Evolutionary conservation across 2,329 filamentous ascomycete species (phyloP).

Genomic region (Colletotrichum sp.): DNA sequence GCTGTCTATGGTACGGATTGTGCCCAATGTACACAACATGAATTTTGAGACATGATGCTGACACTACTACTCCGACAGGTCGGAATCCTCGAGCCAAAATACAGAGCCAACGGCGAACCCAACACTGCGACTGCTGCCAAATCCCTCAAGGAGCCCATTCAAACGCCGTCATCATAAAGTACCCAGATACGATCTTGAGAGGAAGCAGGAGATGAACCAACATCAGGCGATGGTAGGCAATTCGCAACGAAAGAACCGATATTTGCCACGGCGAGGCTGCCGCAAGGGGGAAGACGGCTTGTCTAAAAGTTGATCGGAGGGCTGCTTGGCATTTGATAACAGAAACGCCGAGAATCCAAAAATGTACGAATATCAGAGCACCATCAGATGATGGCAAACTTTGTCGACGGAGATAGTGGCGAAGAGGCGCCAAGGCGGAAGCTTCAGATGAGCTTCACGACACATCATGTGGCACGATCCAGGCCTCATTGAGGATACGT

Average conservation of each 20-base stretch:
- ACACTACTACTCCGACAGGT: conserved; percentile 30
- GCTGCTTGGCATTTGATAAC: neutral
- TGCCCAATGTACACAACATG: neutral
- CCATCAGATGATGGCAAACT: neutral
- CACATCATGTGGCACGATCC: neutral
- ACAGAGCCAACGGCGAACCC: conserved; percentile 20
- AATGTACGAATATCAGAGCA: neutral
- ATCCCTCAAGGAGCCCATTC: neutral
- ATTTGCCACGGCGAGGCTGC: neutral
- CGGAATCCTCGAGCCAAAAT: conserved; percentile 44
- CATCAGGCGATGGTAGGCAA: neutral
- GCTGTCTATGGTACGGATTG: conserved; percentile 71
- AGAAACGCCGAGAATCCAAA: neutral
- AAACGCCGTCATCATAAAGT: neutral
- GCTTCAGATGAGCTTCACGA: neutral
- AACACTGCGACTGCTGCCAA: conserved; percentile 17
- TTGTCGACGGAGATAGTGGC: neutral
- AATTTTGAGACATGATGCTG: neutral
- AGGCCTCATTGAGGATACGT: neutral
- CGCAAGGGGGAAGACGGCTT: neutral
- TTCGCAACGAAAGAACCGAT: neutral
- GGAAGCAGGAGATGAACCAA: neutral
- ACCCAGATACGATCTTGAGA: neutral
- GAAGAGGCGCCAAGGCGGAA: neutral
- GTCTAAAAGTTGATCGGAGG: neutral